Evolutionary conservation across 2,329 filamentous ascomycete species (phyloP).

Genomic region (Verticillium zaregamsianum): DNA sequence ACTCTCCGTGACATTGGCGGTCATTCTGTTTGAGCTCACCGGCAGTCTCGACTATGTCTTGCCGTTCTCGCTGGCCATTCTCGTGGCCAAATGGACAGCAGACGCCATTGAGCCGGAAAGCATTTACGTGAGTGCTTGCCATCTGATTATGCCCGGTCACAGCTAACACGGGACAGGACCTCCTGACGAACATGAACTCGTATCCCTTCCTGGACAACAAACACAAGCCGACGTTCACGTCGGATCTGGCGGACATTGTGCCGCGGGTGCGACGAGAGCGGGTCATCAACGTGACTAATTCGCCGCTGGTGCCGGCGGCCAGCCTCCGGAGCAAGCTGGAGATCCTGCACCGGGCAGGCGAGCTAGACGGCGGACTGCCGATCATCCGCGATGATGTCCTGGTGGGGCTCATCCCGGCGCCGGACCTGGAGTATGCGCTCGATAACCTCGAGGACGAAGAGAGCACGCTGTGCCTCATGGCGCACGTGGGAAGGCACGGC

Average conservation of each 20-base stretch:
- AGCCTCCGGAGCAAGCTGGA: slow-evolving; percentile 79
- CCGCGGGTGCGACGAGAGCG: slow-evolving; percentile 69
- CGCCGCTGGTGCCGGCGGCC: slow-evolving; percentile 72
- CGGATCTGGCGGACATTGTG: slow-evolving; percentile 82
- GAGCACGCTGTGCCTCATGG: slow-evolving; percentile 77
- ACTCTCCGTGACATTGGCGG: slow-evolving; percentile 85
- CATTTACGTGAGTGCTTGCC: slow-evolving; percentile 65
- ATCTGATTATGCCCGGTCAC: slow-evolving; percentile 10
- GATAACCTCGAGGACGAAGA: slow-evolving; percentile 78
- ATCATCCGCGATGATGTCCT: slow-evolving; percentile 76
- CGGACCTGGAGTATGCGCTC: slow-evolving; percentile 88
- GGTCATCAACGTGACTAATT: slow-evolving; percentile 83
- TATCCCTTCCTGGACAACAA: slow-evolving; percentile 99
- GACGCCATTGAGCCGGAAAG: slow-evolving; percentile 91
- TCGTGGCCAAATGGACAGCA: slow-evolving; percentile 97
- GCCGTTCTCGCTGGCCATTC: slow-evolving; percentile 85
- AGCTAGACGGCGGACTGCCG: slow-evolving; percentile 87
- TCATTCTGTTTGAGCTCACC: slow-evolving; percentile 94
- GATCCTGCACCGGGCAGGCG: slow-evolving; percentile 75
- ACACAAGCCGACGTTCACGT: slow-evolving; percentile 84
- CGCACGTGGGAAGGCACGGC: slow-evolving; percentile 40
- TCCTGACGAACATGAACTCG: slow-evolving; percentile 93
- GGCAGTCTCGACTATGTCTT: slow-evolving; percentile 93
- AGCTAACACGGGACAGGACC: slow-evolving; percentile 50
- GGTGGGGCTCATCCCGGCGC: slow-evolving; percentile 87